A percentile compares a stretch with the other conserved stretches of the same genome.
phyloP scores from a whole-genome alignment of 1,284 basidiomycete genomes.

The Xanthoconium separans region DNA sequence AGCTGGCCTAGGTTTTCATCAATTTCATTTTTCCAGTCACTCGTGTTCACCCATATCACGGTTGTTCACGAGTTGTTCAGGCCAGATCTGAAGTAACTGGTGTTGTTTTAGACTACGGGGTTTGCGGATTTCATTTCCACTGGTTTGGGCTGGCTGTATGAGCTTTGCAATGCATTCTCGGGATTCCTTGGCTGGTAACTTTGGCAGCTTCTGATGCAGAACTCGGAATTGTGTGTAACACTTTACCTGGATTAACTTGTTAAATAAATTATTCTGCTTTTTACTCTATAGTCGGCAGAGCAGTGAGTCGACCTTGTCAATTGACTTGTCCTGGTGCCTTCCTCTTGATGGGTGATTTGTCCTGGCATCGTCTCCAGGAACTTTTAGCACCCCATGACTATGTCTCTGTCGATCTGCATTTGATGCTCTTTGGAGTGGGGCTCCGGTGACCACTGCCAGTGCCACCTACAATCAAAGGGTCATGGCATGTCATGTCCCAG shows the following conservation, averaged over 20 bases:
- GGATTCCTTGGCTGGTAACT: conserved; percentile 6
- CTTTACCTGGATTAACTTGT: conserved; percentile 1
- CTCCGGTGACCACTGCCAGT: too few relatives aligned
- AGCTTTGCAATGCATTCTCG: not conserved
- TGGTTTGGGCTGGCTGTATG: conserved; percentile 13
- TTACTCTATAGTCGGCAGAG: not conserved
- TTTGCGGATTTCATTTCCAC: conserved; percentile 10
- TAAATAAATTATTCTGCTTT: not conserved
- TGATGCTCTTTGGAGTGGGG: too few relatives aligned
- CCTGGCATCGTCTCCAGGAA: not conserved
- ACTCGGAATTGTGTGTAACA: conserved; percentile 11
- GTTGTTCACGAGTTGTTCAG: conserved; percentile 6
- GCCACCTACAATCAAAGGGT: too few relatives aligned
- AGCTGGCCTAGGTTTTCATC: conserved; percentile 12
- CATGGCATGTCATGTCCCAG: too few relatives aligned
- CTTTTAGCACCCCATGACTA: too few relatives aligned
- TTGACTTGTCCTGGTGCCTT: not conserved
- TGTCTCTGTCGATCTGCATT: not conserved
- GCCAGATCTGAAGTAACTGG: conserved; percentile 9
- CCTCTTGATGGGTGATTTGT: not conserved
- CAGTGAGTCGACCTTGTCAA: not conserved
- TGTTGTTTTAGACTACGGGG: conserved; percentile 6
- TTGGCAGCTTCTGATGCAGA: conserved; percentile 4
- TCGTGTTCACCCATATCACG: conserved; percentile 19
- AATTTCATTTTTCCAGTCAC: not conserved